phyloP scores from a whole-genome alignment of 2,329 filamentous ascomycete species.

The Sporothrix schenckii region DNA sequence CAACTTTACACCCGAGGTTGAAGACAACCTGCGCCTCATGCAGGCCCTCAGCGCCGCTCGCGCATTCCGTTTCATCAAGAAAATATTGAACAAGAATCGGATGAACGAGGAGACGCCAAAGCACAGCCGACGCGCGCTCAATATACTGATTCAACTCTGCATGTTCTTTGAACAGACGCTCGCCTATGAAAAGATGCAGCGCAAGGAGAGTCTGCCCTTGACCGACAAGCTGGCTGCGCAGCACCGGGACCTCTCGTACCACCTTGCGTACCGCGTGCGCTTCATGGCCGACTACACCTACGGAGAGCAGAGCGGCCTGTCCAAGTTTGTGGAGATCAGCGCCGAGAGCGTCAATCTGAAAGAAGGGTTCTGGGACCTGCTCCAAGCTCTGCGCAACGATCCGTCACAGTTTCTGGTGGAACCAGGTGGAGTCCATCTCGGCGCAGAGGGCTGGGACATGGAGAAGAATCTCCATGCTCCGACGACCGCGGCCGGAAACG shows the following conservation, averaged over 20 bases:
- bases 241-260: background rate
- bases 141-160: constrained; percentile 18
- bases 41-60: constrained; percentile 11
- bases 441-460: background rate
- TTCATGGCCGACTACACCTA: constrained; percentile 21
- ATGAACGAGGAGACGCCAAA: background rate
- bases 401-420: background rate
- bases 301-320: background rate
- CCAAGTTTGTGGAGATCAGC: background rate
- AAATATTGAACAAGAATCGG: constrained; percentile 31
- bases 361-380: background rate
- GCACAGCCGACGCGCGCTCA: background rate
- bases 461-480: background rate
- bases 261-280: constrained; percentile 27
- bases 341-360: background rate
- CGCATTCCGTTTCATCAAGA: constrained; percentile 13
- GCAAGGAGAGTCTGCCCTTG: background rate
- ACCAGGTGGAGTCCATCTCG: background rate
- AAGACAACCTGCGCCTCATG: constrained; percentile 17
- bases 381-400: background rate
- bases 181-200: constrained; percentile 5
- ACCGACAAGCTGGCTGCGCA: background rate
- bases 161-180: constrained; percentile 30
- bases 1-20: background rate
- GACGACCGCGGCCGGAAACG: background rate